Conservation (phyloP, 495 filamentous ascomycete genomes). For the Aspergillus bridgeri region DNA sequence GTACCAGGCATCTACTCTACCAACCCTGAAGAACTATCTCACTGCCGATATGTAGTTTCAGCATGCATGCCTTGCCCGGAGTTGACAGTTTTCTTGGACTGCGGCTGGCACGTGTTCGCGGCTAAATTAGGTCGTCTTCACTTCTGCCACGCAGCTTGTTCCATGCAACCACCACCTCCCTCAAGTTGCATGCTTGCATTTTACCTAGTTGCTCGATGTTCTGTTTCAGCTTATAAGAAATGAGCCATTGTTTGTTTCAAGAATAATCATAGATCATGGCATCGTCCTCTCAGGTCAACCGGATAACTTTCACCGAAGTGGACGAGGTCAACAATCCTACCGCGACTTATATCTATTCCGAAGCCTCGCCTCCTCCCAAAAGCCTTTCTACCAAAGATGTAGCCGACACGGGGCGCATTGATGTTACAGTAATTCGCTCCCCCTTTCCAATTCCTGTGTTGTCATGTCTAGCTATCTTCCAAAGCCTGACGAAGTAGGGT, state of each 20-base stretch:
- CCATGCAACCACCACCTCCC: background rate
- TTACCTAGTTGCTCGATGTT: no score
- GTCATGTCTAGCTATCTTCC: background rate
- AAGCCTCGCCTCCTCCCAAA: conserved; percentile 8
- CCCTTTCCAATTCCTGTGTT: background rate
- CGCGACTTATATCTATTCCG: conserved; percentile 38
- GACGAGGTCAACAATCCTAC: conserved; percentile 35
- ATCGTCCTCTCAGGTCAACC: conserved; percentile 12
- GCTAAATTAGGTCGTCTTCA: background rate
- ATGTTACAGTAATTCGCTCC: conserved; percentile 28
- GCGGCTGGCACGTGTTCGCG: background rate
- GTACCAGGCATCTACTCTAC: background rate
- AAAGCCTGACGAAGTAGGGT: background rate
- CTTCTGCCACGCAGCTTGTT: background rate
- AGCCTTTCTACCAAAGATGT: background rate
- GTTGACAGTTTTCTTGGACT: background rate
- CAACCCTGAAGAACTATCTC: no score
- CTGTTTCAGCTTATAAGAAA: background rate
- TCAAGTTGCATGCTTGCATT: background rate
- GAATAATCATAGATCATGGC: conserved; percentile 11
- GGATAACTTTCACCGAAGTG: conserved; percentile 35
- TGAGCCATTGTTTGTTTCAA: background rate
- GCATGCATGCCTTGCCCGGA: background rate
- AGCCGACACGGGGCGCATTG: conserved; percentile 24
- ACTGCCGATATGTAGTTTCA: no score